Percentiles rank a stretch among this genome's conserved stretches.
These are phyloP conservation scores for Oemleria cerasiformis DNA, from an alignment of 306 rosid species.

Conservation along the genomic window DNA sequence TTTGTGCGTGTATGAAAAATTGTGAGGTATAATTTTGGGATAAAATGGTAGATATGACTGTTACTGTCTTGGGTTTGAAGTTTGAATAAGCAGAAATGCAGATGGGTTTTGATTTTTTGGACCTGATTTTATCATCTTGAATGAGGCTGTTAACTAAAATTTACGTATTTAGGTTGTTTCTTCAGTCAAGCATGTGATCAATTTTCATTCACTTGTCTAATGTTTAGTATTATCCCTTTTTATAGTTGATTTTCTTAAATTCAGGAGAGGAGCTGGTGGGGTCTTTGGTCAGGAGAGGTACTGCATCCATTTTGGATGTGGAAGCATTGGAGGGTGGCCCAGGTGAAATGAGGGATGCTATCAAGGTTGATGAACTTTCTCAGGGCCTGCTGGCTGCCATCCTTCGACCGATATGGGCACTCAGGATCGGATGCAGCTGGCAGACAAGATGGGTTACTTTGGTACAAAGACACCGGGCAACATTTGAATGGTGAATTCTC, in stretches of 20 bases:
- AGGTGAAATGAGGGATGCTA: conserved; percentile 99
- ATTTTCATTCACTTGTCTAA: neutral
- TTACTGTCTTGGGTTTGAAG: neutral
- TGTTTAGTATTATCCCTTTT: neutral
- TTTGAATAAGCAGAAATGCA: conserved; percentile 21
- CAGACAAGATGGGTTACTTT: conserved; percentile 73
- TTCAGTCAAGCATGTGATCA: conserved; percentile 12
- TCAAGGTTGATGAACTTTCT: conserved; percentile 80
- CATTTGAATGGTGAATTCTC: conserved; percentile 86
- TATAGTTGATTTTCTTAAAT: conserved; percentile 13
- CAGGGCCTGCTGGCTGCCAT: conserved; percentile 79
- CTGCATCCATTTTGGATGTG: conserved; percentile 74
- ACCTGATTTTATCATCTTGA: conserved; percentile 14
- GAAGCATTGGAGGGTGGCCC: conserved; percentile 51
- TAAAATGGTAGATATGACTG: conserved; percentile 20
- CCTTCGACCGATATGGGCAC: conserved; percentile 38
- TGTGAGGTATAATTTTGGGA: conserved; percentile 25
- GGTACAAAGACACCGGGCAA: conserved; percentile 91
- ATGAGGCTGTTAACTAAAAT: conserved; percentile 18
- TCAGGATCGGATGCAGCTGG: conserved; percentile 62
- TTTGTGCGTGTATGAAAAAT: conserved; percentile 9
- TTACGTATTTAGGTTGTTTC: neutral
- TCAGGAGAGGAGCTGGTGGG: conserved; percentile 32
- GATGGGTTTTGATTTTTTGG: conserved; percentile 3
- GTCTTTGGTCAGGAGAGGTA: conserved; percentile 23